Base-by-base conservation (phyloP, 2,329 filamentous ascomycete species). In the Colletotrichum falcatum region DNA sequence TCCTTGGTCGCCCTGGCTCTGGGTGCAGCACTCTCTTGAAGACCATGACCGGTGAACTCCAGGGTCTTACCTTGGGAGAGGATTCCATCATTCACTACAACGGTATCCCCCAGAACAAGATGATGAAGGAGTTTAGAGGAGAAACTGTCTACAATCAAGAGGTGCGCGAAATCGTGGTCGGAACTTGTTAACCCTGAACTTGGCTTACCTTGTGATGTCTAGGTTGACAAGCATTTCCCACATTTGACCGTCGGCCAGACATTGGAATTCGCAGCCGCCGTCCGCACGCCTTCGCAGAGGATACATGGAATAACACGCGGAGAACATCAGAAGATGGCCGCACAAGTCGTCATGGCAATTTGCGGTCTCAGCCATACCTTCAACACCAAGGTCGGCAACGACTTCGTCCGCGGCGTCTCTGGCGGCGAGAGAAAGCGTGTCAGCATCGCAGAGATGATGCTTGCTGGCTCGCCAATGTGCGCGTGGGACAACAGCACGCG, bases 361-460 rank as follows among this genome's bases (percentile, higher is more conserved):
- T 94, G 93, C 75, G 91, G 91, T 74, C 88, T 94, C 37, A 88
- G 88, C 44, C 91, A 94, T 75, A 92, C 91, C 0, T 84, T 91
- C 74, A 86, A 90, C 70, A 94, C 92, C 8, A 92, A 91, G 74
- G 91, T 95, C 16, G 93, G 93, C 9, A 90, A 94, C 70, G 91
- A 94, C 74, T 89, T 92, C 53, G 85, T 94, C 14, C 89, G 91
- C 1, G 93, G 93, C 59, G 87, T 93, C 0, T 90, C 87, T 9
- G 91, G 91, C 33, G 91, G 91, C 46, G 91, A 93, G 78, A 85
- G 90, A 66, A 95, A 96, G 82, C 90, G 94, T 78, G 93, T 97
- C 6, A 92, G 90, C 54, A 94, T 96, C 72, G 92, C 92, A 1
- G 93, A 96, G 79, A 93, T 93, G 74, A 87, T 91, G 70, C 83